phyloP scores from a whole-genome alignment of 129 eudicot species.

The Logfia minima region DNA sequence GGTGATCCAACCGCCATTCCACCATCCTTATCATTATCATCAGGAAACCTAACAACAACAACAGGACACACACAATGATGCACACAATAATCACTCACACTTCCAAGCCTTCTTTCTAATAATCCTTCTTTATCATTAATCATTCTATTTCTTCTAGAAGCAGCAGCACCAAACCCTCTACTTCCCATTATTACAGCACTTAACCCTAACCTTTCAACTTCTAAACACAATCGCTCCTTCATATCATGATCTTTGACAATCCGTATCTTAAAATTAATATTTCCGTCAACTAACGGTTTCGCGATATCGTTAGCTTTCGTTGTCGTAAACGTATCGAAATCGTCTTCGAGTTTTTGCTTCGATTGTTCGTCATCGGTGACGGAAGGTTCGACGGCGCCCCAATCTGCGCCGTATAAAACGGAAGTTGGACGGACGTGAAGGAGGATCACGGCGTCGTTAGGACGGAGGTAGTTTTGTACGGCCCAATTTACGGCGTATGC shows the following conservation, averaged over 20 bases:
- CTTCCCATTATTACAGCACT: slow-evolving; percentile 87
- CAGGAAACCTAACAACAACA: slow-evolving; percentile 76
- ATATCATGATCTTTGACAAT: slow-evolving; percentile 80
- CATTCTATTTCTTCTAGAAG: not conserved
- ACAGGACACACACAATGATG: slow-evolving; percentile 85
- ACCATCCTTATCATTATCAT: slow-evolving; percentile 35
- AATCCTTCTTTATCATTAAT: slow-evolving; percentile 13
- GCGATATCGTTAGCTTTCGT: slow-evolving; percentile 59
- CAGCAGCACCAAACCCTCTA: slow-evolving; percentile 63
- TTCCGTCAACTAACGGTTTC: slow-evolving; percentile 55
- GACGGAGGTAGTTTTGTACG: slow-evolving; percentile 76
- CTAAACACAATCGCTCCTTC: slow-evolving; percentile 72
- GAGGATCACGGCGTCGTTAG: slow-evolving; percentile 69
- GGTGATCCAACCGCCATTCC: slow-evolving; percentile 34
- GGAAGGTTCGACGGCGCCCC: slow-evolving; percentile 47
- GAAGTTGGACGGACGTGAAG: slow-evolving; percentile 84
- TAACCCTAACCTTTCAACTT: slow-evolving; percentile 68
- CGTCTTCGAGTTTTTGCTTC: slow-evolving; percentile 62
- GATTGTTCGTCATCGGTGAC: slow-evolving; percentile 40
- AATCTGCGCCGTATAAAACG: slow-evolving; percentile 81
- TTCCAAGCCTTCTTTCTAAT: slow-evolving; percentile 52
- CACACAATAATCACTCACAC: slow-evolving; percentile 83
- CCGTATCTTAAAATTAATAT: slow-evolving; percentile 62
- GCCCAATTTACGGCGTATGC: slow-evolving; percentile 85
- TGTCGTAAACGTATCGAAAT: slow-evolving; percentile 49